Evolutionary conservation across 352 stramenopile genomes (phyloP).

Genomic region (Phytopythium montanum): DNA sequence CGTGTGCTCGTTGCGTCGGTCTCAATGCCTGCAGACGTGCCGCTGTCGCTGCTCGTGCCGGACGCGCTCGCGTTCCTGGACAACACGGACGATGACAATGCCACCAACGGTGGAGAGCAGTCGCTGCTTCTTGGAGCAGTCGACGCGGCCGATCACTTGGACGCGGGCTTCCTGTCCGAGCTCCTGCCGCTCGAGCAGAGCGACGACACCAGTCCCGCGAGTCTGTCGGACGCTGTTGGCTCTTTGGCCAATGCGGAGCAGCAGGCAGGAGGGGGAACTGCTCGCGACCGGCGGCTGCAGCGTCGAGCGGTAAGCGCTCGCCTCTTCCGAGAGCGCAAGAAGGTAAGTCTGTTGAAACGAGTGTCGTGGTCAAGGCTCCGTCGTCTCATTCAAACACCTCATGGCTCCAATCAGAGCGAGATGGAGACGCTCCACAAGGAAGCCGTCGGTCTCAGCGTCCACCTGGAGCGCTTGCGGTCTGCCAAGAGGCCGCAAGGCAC

Average conservation of each 20-base stretch:
- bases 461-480: slow-evolving; percentile 42
- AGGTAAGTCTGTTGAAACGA: neutral
- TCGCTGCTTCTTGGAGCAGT: neutral
- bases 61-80: neutral
- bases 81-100: no score
- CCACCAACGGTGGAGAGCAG: no score
- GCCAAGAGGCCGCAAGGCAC: slow-evolving; percentile 44
- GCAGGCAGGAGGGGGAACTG: neutral
- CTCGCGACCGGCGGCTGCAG: neutral
- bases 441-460: slow-evolving; percentile 34
- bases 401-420: neutral
- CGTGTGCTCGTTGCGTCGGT: no score
- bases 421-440: slow-evolving; percentile 33
- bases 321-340: neutral
- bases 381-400: neutral
- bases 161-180: neutral
- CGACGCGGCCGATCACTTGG: neutral
- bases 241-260: neutral
- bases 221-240: neutral
- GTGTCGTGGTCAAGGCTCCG: neutral
- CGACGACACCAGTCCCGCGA: neutral
- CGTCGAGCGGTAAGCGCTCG: neutral
- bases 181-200: neutral
- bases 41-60: neutral
- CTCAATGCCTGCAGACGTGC: no score